Base-by-base conservation (phyloP, 108 stramenopile genomes). In the Cyclotella kingstonii region DNA sequence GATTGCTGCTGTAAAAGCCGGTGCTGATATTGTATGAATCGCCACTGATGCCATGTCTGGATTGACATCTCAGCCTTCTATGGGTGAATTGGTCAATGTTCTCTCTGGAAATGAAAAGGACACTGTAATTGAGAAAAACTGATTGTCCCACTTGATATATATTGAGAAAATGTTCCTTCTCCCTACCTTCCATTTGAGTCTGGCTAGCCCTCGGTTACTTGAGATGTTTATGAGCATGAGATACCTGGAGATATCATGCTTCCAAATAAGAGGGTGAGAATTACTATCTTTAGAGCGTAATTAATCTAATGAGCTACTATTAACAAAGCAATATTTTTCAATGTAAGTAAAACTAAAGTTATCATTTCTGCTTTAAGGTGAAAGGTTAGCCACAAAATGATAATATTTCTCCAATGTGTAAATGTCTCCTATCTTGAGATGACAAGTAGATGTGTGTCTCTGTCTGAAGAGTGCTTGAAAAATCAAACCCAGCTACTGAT, bases 111-210 rank as follows among this genome's bases (percentile, higher is more conserved):
- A 91, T 26, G 82, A 86, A 9, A 28, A 77, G 6, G 91, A 94
- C 66, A 97, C 96, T 23, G 96, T 93, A 33, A 42, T 90, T 34
- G 76, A 84, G 42, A 63, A 76, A 74, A 33, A 38, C 59, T 89
- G 40, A 42, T 95, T 27, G 80, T 45, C 4, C 54, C 81, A 0
- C 63, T 87, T 46, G 84, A 87, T 26, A 81, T 85, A 27, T 96
- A 96, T 81, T 96, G 95, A 95, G 92, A 95, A 68, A 80, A 86
- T 39, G 69, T 81, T 9, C 89, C 95, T 18, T 79, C 72, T 2
- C 61, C 92, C 25, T 98, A 98, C 69, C 82, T 85, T 23, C 95
- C 95, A 5, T 98, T 98, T 63, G 97, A 98, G 75, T 84, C 83
- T 41, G 95, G 95, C 6, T 93, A 90, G 76, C 82, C 81, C 56